A percentile compares a stretch with the other conserved stretches of the same genome.
These are phyloP conservation scores for Teratosphaeriaceae sp. DNA, from an alignment of 2,329 filamentous ascomycete species.

Conservation along the genomic window DNA sequence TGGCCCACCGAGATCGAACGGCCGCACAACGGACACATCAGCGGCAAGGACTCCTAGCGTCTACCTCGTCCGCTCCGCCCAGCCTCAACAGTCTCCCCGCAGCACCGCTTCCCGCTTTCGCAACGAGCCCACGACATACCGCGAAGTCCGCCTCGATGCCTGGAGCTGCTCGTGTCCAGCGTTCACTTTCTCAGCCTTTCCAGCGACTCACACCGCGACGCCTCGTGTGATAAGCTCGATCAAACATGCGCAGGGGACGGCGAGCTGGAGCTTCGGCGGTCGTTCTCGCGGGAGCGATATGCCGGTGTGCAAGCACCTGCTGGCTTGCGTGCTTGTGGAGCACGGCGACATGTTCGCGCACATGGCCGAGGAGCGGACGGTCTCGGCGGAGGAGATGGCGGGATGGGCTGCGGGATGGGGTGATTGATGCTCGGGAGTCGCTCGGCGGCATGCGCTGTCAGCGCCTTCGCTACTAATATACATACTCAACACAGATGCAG, in stretches of 20 bases:
- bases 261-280: conserved; percentile 41
- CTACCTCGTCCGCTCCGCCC: conserved; percentile 61
- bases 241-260: background rate
- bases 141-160: conserved; percentile 64
- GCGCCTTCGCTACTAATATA: conserved; percentile 8
- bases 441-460: background rate
- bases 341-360: conserved; percentile 55
- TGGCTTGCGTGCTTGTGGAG: conserved; percentile 73
- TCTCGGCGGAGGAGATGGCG: conserved; percentile 62
- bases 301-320: conserved; percentile 76
- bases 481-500: conserved; percentile 10
- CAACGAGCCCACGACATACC: conserved; percentile 48
- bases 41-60: conserved; percentile 39
- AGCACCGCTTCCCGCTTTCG: conserved; percentile 7
- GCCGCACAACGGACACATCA: background rate
- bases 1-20: too few species aligned
- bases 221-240: background rate
- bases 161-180: conserved; percentile 91
- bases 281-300: conserved; percentile 36
- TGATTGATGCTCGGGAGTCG: conserved; percentile 18
- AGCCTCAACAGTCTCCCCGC: conserved; percentile 24
- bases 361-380: conserved; percentile 49
- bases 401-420: conserved; percentile 54
- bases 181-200: conserved; percentile 69
- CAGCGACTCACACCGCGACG: conserved; percentile 11